phyloP scores from a whole-genome alignment of 129 eudicot species.

The Helichrysum umbraculigerum region DNA sequence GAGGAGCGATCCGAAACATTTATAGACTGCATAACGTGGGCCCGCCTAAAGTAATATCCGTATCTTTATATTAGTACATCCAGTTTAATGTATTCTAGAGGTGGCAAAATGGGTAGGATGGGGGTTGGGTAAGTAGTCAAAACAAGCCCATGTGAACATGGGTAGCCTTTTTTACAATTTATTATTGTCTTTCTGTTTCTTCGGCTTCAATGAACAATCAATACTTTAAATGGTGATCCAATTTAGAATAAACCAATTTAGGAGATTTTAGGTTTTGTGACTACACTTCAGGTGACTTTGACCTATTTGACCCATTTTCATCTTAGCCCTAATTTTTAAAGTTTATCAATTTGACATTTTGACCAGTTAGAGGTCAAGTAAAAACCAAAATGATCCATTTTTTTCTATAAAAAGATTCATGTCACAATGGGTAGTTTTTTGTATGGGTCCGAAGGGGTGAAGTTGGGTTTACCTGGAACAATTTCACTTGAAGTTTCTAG shows the following conservation, averaged over 20 bases:
- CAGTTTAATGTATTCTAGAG: not conserved
- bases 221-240: too few species aligned
- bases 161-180: not conserved
- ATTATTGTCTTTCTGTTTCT: not conserved
- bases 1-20: not conserved
- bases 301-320: not conserved
- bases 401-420: not conserved
- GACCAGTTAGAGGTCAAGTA: not conserved
- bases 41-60: not conserved
- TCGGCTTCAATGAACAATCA: not conserved
- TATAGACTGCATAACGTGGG: not conserved
- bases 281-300: not conserved
- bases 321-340: not conserved
- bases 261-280: constrained; percentile 1
- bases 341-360: not conserved
- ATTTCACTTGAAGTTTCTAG: too few species aligned
- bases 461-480: too few species aligned
- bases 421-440: not conserved
- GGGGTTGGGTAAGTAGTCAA: too few species aligned
- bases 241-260: not conserved
- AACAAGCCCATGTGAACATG: not conserved
- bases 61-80: not conserved
- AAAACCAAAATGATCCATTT: not conserved
- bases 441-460: not conserved
- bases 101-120: not conserved